Conservation (phyloP, 345 rosid species). For the Ailanthus altissimus region DNA sequence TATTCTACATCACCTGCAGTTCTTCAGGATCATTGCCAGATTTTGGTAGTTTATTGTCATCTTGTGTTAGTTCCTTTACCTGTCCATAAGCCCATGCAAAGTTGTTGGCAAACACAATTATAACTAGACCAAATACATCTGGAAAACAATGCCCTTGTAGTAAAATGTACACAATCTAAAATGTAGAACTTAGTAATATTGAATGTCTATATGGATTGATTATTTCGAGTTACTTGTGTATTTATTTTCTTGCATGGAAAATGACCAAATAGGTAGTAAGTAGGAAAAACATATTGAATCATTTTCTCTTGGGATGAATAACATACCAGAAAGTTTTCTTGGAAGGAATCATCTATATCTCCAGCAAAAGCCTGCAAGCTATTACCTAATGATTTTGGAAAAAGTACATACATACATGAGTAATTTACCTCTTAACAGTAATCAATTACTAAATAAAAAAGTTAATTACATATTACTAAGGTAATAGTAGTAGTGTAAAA, state of each 20-base stretch:
- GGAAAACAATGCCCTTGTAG: not conserved
- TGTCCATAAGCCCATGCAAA: slow-evolving; percentile 25
- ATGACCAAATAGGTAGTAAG: not conserved
- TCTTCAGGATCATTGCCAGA: slow-evolving; percentile 39
- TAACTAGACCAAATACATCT: not conserved
- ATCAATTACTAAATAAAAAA: not conserved
- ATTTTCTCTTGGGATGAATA: slow-evolving; percentile 5
- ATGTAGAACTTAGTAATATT: not conserved
- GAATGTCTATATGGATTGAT: not conserved
- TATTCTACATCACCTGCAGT: slow-evolving; percentile 43
- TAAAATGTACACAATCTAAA: not conserved
- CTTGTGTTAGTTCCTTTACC: slow-evolving; percentile 61
- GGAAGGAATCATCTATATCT: slow-evolving; percentile 56
- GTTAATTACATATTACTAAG: not conserved
- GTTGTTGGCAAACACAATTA: slow-evolving; percentile 12
- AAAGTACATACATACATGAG: slow-evolving; percentile 18
- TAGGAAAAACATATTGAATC: not conserved
- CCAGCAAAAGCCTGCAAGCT: slow-evolving; percentile 31
- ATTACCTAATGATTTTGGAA: slow-evolving; percentile 41
- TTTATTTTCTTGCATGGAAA: not conserved
- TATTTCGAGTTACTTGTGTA: not conserved
- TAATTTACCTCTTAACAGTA: not conserved
- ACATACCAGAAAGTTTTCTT: slow-evolving; percentile 47
- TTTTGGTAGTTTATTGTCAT: slow-evolving; percentile 35
- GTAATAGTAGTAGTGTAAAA: not conserved